Base-by-base conservation (phyloP, 495 filamentous ascomycete species). In the Hypoxylon rickii region DNA sequence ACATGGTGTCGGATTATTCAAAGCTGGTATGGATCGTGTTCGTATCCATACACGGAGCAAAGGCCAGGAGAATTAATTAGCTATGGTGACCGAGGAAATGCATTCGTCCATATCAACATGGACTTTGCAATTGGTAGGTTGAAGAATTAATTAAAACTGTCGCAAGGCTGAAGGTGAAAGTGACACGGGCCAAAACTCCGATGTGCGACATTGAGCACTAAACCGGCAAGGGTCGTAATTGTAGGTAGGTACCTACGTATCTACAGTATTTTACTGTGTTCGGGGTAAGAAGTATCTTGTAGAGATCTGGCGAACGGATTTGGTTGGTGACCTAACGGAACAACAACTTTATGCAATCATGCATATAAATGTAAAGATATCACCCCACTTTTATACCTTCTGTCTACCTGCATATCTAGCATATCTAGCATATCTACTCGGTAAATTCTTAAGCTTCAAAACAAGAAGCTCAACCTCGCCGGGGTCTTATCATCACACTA, bases 401-500 rank as follows among this genome's bases (percentile, higher is more conserved):
- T n/a, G n/a, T n/a, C n/a, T n/a, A n/a, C n/a, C n/a, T n/a, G n/a
- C n/a, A n/a, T n/a, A n/a, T n/a, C n/a, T n/a, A n/a, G n/a, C n/a
- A n/a, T n/a, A n/a, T n/a, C n/a, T n/a, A n/a, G n/a, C n/a, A n/a
- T n/a, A n/a, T n/a, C n/a, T n/a, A n/a, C n/a, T n/a, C n/a, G n/a
- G n/a, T n/a, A n/a, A n/a, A n/a, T n/a, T n/a, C n/a, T n/a, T n/a
- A n/a, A n/a, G n/a, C n/a, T n/a, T n/a, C n/a, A n/a, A n/a, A n/a
- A n/a, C n/a, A n/a, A n/a, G 11, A 51, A 55, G 48, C 58, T 40
- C 53, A 44, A 53, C 47, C 48, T 63, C 43, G 11, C 10, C 32
- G 4, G n/a, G n/a, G n/a, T n/a, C n/a, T n/a, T n/a, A n/a, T n/a
- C n/a, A 10, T 29, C 24, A 18, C 16, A 37, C 43, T 34, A 53